Base-by-base conservation (phyloP, 768 basidiomycete species). In the Naganishia friedmannii region DNA sequence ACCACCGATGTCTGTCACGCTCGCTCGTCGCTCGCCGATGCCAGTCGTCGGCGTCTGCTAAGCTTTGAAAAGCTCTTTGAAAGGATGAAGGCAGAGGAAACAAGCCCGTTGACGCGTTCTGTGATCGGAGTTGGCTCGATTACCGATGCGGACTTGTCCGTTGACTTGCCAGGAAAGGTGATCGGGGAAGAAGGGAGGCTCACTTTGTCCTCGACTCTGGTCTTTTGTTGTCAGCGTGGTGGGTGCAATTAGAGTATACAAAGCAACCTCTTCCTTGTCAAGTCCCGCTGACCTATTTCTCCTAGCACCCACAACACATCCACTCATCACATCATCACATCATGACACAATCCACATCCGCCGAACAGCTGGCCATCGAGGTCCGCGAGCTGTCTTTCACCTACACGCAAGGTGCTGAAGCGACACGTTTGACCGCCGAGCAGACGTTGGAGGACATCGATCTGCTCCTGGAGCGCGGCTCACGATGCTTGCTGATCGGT, bases 401-500 rank as follows among this genome's bases (percentile, higher is more conserved):
- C 32, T 72, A 72, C 63, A 63, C 60, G 21, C 67, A 67, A 31
- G 53, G 56, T 28, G 63, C 45, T 53, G 58, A 68, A 17, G 57
- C 58, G 2, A 51, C 46, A 17, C 48, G 23, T 31, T 15, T 65
- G 19, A 54, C 39, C 53, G 28, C 31, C 19, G 71, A 72, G 54
- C 71, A 72, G 31, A 72, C 91, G 0, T 86, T 99, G 46, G 73
- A 82, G 12, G 83, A 89, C 74, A 84, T 97, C 72, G 83, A 83
- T 73, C 82, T 98, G 32, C 74, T 83, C 66, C 85, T 98, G 4
- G 87, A 87, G 1, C 83, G 81, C 21, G 95, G 92, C 0, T 89
- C 89, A 1, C 85, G 94, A 57, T 92, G 91, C 57, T 85, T 99
- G 70, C 82, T 98, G 54, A 84, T 97, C 48, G 95, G 96, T 57